Percentiles rank a stretch among this genome's conserved stretches.
These are phyloP conservation scores for Physcomitrium patens DNA, from an alignment of 225 moss, liverwort and hornwort species.

Conservation along the genomic window DNA sequence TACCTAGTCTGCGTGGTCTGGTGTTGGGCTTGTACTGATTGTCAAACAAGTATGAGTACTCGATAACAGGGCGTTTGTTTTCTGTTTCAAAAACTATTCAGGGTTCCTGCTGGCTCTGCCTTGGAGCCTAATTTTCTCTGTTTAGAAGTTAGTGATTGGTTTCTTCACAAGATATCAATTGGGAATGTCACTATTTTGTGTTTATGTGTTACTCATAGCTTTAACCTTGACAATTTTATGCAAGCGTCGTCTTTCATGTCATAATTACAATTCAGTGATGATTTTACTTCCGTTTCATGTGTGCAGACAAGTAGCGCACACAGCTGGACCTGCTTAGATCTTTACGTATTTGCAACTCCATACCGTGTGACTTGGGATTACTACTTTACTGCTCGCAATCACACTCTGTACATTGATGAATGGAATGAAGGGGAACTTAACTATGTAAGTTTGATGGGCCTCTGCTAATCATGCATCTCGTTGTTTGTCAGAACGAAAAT, in stretches of 20 bases:
- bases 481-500: not conserved
- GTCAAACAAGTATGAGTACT: not conserved
- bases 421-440: conserved; percentile 76
- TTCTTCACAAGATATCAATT: too few relatives aligned
- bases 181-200: not conserved
- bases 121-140: too few relatives aligned
- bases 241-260: not conserved
- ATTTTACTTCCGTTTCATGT: not conserved
- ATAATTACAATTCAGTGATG: not conserved
- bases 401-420: conserved; percentile 65
- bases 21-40: not conserved
- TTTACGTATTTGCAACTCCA: conserved; percentile 74
- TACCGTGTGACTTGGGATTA: conserved; percentile 80
- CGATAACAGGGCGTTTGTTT: not conserved
- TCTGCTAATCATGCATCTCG: conserved; percentile 24
- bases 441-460: conserved; percentile 46
- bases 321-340: conserved; percentile 83
- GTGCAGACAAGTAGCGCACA: conserved; percentile 62
- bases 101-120: too few relatives aligned
- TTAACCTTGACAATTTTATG: not conserved
- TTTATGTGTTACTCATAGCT: not conserved
- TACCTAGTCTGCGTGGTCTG: not conserved
- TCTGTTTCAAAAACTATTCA: not conserved
- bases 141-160: too few relatives aligned
- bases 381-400: conserved; percentile 74